Evolutionary conservation across 805 yeast genomes (phyloP).

Genomic region (Saccharomyces jurei): DNA sequence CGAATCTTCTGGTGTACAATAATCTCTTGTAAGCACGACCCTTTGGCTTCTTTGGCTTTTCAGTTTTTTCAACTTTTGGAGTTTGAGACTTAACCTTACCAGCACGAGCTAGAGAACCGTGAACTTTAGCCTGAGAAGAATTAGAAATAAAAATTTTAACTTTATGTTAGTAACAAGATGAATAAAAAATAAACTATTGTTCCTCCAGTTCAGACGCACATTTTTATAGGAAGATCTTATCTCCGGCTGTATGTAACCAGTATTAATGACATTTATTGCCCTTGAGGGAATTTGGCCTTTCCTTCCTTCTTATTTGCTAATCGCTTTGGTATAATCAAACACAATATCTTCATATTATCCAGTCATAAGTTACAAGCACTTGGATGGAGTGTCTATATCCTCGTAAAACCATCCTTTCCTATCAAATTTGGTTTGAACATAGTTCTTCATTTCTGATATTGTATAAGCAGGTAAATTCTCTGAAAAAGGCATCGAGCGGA

Average conservation of each 20-base stretch:
- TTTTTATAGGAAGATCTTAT: no score
- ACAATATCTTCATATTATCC: no score
- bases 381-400: no score
- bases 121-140: constrained; percentile 85
- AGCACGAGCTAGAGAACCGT: constrained; percentile 99
- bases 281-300: neutral
- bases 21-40: constrained; percentile 99
- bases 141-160: no score
- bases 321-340: no score
- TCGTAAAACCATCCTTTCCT: no score
- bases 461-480: neutral
- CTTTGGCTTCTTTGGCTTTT: constrained; percentile 93
- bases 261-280: neutral
- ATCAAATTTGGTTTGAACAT: no score
- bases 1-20: constrained; percentile 98
- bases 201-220: neutral
- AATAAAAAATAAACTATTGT: no score
- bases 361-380: no score
- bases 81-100: constrained; percentile 99
- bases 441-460: no score
- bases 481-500: neutral
- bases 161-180: neutral
- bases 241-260: neutral
- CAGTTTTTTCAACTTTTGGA: constrained; percentile 98
- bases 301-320: neutral